A percentile compares a stretch with the other conserved stretches of the same genome.
These are phyloP conservation scores for Pinus tabuliformis DNA, from an alignment of 75 land plant species.

Conservation along the genomic window DNA sequence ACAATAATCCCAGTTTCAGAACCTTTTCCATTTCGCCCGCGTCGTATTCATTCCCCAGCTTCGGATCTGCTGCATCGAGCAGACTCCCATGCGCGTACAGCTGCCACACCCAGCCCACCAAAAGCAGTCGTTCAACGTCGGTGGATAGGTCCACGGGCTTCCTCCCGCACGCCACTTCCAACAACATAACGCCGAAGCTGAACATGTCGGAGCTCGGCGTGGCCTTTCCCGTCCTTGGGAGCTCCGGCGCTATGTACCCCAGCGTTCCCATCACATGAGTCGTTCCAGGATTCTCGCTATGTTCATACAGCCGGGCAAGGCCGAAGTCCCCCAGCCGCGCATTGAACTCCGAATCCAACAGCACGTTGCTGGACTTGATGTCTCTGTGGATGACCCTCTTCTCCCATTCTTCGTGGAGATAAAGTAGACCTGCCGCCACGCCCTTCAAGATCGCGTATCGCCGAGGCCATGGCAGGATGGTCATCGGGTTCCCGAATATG, in stretches of 20 bases:
- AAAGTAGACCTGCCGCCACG: conserved; percentile 11
- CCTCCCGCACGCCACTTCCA: conserved; percentile 27
- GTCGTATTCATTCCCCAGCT: conserved; percentile 5
- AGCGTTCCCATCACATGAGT: conserved; percentile 11
- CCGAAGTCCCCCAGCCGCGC: conserved; percentile 22
- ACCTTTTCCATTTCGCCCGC: conserved; percentile 11
- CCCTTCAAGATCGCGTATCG: conserved; percentile 16
- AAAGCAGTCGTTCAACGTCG: background rate
- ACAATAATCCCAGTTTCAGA: conserved; percentile 23
- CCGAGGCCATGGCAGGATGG: background rate
- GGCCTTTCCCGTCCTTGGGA: conserved; percentile 4
- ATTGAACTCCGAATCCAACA: conserved; percentile 15
- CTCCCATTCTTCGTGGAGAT: conserved; percentile 19
- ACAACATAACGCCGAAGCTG: conserved; percentile 14
- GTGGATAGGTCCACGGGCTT: conserved; percentile 9
- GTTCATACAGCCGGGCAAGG: conserved; percentile 13
- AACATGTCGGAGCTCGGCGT: conserved; percentile 20
- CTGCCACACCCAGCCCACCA: conserved; percentile 19
- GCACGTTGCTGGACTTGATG: conserved; percentile 21
- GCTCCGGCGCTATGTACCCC: conserved; percentile 22
- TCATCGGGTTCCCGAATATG: conserved; percentile 1
- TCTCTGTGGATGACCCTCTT: conserved; percentile 18
- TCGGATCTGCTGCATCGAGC: conserved; percentile 12
- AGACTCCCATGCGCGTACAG: background rate
- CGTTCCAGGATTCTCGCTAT: background rate